Evolutionary conservation across 805 yeast genomes (phyloP).

Genomic region (Candida ficus): DNA sequence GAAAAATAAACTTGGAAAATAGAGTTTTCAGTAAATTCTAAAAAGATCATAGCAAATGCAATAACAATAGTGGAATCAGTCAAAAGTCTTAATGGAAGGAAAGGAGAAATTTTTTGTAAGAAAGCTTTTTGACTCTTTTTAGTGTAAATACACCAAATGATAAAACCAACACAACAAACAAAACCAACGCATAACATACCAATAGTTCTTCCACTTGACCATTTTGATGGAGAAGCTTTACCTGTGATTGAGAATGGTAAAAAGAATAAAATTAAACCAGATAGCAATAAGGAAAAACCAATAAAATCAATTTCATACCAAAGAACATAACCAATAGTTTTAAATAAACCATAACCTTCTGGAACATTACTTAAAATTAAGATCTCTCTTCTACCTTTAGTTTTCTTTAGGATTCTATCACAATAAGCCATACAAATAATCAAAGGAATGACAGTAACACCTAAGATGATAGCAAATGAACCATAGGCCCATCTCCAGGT

Average conservation of each 20-base stretch:
- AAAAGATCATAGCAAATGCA: slow-evolving; percentile 18
- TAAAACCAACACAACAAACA: slow-evolving; percentile 13
- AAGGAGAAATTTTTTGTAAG: slow-evolving; percentile 16
- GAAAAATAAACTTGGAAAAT: slow-evolving; percentile 24
- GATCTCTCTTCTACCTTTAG: slow-evolving; percentile 11
- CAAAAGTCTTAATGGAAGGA: slow-evolving; percentile 24
- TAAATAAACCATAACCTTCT: slow-evolving; percentile 11
- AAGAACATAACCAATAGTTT: slow-evolving; percentile 12
- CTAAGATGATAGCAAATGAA: slow-evolving; percentile 35
- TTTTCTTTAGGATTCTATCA: slow-evolving; percentile 17
- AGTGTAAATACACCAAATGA: slow-evolving; percentile 19
- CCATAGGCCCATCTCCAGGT: slow-evolving; percentile 51
- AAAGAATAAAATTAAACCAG: slow-evolving; percentile 24
- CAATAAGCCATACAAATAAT: slow-evolving; percentile 21
- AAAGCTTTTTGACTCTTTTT: slow-evolving; percentile 1
- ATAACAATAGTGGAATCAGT: slow-evolving; percentile 17
- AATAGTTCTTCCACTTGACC: slow-evolving; percentile 21
- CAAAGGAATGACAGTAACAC: slow-evolving; percentile 20
- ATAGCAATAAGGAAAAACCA: slow-evolving; percentile 20
- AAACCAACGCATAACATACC: slow-evolving; percentile 27
- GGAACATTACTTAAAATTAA: slow-evolving; percentile 15
- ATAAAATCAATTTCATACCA: slow-evolving; percentile 22
- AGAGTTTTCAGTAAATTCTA: slow-evolving; percentile 24
- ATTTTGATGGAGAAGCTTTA: slow-evolving; percentile 17
- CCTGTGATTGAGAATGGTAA: slow-evolving; percentile 28